Evolutionary conservation across 352 stramenopile species (phyloP), one percentile per base, ranked within the genome.

Genomic region (Phytophthora constricta): DNA sequence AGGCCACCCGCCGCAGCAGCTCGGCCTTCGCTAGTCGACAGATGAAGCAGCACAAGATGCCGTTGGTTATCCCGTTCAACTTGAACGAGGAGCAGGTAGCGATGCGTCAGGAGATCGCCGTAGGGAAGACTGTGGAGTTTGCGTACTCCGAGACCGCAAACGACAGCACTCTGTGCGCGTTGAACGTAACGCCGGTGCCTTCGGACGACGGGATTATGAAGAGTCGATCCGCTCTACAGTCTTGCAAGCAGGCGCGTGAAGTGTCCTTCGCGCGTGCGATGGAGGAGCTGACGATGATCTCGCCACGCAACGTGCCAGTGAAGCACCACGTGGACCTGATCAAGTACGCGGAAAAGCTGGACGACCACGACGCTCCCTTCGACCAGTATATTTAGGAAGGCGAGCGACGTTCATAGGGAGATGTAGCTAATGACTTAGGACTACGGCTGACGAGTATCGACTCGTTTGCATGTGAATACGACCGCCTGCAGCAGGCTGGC

Each of bases 311-410:
- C 70, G 72, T 88, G 56, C 86, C 86, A 27, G 81, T 94, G 65
- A 88, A 89, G 70, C 82, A 90, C 60, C 81, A 83, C 63, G 74
- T 94, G 37, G 86, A 94, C 60, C 60, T 94, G 46, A 94, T 94
- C 78, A 90, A 94, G 81, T 92, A 92, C 63, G 86, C 86, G 20
- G 86, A 90, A 64, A 77, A 91, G 59, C 79, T 94, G 8, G 85
- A 93, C 57, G 77, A 92, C 67, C 66, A 86, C 58, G 79, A 89
- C 54, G 33, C 75, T 65, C 73, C 73, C 20, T 77, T 81, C 53
- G 79, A 88, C 54, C 71, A 81, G 65, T 89, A 79, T 80, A 82
- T 87, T 74, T 89, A 89, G 72, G 69, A 51, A 69, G 58, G 61
- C 49, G 52, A 67, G 37, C 43, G 28, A 31, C 54, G 50, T 7